Evolutionary conservation across 148 eudicot species (phyloP).

Genomic region (Chenopodium album): DNA sequence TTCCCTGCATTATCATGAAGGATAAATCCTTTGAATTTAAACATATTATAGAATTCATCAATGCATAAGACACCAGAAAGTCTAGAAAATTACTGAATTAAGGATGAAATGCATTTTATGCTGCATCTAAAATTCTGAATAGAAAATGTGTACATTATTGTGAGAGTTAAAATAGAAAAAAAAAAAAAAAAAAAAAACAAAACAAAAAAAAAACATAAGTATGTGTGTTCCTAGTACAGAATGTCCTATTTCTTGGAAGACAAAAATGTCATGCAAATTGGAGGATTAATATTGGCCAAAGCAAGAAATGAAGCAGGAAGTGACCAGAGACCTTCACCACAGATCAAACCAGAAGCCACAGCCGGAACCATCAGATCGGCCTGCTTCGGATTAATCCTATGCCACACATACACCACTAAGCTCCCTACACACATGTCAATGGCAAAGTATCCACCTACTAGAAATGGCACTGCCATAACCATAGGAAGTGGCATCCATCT

Average conservation of each 20-base stretch:
- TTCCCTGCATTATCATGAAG: no score
- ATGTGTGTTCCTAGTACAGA: not conserved
- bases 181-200: not conserved
- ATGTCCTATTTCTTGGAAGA: slow-evolving; percentile 16
- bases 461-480: slow-evolving; percentile 82
- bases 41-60: not conserved
- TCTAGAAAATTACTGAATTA: not conserved
- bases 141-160: not conserved
- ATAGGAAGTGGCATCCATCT: slow-evolving; percentile 67
- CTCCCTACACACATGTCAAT: slow-evolving; percentile 81
- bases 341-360: slow-evolving; percentile 77
- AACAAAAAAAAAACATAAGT: not conserved
- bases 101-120: not conserved
- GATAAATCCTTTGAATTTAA: no score
- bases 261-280: slow-evolving; percentile 70
- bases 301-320: slow-evolving; percentile 69
- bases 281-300: slow-evolving; percentile 56
- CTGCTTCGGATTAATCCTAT: slow-evolving; percentile 35
- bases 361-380: slow-evolving; percentile 67
- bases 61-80: not conserved
- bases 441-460: slow-evolving; percentile 69
- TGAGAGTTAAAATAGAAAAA: not conserved
- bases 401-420: slow-evolving; percentile 61
- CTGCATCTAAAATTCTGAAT: not conserved
- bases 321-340: slow-evolving; percentile 82